Evolutionary conservation across 2,329 filamentous ascomycete species (phyloP).

Genomic region (Madurella mycetomatis): DNA sequence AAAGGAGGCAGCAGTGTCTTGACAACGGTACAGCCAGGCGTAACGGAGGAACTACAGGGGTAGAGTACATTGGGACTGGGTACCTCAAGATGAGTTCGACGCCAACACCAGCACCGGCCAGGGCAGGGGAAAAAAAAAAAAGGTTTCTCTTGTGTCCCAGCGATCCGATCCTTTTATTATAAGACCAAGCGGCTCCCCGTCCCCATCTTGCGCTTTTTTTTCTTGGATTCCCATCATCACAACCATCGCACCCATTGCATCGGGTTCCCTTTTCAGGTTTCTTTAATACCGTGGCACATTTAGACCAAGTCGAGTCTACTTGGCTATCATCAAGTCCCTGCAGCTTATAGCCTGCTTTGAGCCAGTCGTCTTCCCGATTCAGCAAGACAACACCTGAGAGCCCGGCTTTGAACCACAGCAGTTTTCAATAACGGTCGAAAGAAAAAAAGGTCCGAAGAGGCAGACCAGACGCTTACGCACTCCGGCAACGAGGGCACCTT

Average conservation of each 20-base stretch:
- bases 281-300: background rate
- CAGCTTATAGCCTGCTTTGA: slow-evolving; percentile 8
- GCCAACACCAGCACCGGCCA: slow-evolving; percentile 19
- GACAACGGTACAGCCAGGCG: slow-evolving; percentile 18
- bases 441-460: slow-evolving; percentile 1
- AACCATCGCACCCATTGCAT: slow-evolving; percentile 12
- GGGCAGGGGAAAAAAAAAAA: slow-evolving; percentile 18
- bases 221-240: slow-evolving; percentile 24
- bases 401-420: slow-evolving; percentile 1
- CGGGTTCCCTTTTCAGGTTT: slow-evolving; percentile 1
- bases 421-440: background rate
- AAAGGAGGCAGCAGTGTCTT: slow-evolving; percentile 17
- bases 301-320: background rate
- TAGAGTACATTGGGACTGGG: slow-evolving; percentile 20
- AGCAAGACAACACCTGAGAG: slow-evolving; percentile 7
- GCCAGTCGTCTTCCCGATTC: background rate
- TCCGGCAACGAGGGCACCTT: background rate
- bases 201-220: slow-evolving; percentile 16
- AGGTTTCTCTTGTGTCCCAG: slow-evolving; percentile 18
- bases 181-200: slow-evolving; percentile 22
- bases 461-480: slow-evolving; percentile 1
- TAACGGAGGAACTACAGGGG: slow-evolving; percentile 23
- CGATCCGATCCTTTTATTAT: slow-evolving; percentile 25
- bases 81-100: slow-evolving; percentile 20
- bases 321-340: background rate